Percentiles rank a stretch among this genome's conserved stretches.
phyloP scores from a whole-genome alignment of 768 basidiomycete species.

The Termitomyces sp. region DNA sequence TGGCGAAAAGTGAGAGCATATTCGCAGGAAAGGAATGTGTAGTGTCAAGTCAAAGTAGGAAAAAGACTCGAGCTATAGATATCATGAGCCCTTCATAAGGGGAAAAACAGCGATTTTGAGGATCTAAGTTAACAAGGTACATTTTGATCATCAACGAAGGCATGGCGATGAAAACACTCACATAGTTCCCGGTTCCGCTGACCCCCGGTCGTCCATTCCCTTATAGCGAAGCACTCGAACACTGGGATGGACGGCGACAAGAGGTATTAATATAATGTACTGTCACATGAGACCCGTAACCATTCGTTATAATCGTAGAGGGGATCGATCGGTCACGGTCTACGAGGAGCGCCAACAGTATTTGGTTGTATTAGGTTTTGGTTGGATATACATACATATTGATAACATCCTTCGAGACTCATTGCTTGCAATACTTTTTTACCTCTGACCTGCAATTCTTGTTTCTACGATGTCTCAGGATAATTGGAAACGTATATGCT shows the following conservation, averaged over 20 bases:
- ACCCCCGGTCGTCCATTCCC: neutral
- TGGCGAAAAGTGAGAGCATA: slow-evolving; percentile 3
- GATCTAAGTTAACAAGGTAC: neutral
- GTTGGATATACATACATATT: no score
- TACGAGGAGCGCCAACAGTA: no score
- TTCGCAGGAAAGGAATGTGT: neutral
- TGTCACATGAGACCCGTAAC: no score
- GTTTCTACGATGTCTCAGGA: neutral
- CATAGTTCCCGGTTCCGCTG: neutral
- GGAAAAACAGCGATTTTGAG: neutral
- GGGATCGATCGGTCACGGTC: no score
- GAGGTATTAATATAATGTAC: neutral
- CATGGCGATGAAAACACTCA: neutral
- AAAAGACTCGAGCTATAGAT: neutral
- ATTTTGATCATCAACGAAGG: neutral
- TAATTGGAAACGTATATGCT: slow-evolving; percentile 22
- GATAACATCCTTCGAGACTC: no score
- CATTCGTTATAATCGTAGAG: no score
- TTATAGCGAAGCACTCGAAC: neutral
- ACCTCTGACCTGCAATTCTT: neutral
- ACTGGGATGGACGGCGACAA: neutral
- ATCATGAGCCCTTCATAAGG: neutral
- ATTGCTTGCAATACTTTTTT: no score
- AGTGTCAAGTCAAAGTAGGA: neutral
- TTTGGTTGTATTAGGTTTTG: neutral